Evolutionary conservation across 345 rosid genomes (phyloP), one percentile per base, ranked within the genome.

Genomic region (Bruguiera sexangula): DNA sequence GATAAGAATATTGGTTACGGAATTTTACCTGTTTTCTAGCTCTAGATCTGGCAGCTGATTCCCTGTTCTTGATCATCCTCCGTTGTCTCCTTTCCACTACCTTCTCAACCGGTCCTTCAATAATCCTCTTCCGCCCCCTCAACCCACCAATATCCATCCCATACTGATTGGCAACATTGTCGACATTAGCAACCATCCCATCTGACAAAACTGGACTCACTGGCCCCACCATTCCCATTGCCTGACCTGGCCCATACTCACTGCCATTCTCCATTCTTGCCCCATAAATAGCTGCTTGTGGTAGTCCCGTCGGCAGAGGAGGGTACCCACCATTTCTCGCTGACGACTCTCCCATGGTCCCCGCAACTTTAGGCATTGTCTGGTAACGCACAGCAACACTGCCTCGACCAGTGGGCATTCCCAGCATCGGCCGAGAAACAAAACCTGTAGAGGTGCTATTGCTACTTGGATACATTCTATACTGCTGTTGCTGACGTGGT

Each of bases 31-130:
- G 97, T 65, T 91, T 94, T 78, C 97, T 77, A 73, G 97, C 98
- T 82, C 97, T 82, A 51, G 98, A 91, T 75, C 98, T 82, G 1
- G 97, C 98, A 10, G 98, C 96, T 20, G 97, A 94, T 69, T 94
- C 98, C 7, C 97, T 78, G 36, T 94, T 94, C 87, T 94, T 94
- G 57, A 94, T 91, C 98, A 94, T 91, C 85, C 95, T 80, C 50
- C 98, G 71, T 70, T 94, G 98, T 72, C 97, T 82, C 75, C 97
- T 84, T 72, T 94, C 97, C 9, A 89, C 96, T 10, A 88, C 97
- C 73, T 85, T 94, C 80, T 91, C 96, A n/a, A 86, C 87, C 0
- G 95, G 91, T 22, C 96, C 97, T 54, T 88, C 90, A 7, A 84
- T 82, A 22, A 80, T 75, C 77, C 95, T 88, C 76, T 86, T 89